These are phyloP conservation scores for Asterophora lycoperdoides DNA, from an alignment of 768 basidiomycete species.

Conservation along the genomic window DNA sequence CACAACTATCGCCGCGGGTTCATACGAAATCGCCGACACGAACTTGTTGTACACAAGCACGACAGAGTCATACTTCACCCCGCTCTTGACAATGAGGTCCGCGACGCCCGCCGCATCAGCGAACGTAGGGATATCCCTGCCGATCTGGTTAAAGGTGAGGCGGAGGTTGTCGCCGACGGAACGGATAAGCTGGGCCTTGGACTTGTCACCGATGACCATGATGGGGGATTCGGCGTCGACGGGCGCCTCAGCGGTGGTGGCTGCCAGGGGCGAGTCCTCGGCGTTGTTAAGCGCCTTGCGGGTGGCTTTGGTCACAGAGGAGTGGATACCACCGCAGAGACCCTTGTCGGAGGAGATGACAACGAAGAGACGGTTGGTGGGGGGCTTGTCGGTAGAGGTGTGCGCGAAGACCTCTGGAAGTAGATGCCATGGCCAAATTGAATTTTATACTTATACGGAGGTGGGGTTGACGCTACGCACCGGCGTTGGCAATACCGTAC, in stretches of 20 bases:
- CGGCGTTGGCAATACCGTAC: slow-evolving; percentile 89
- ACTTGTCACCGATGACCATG: slow-evolving; percentile 95
- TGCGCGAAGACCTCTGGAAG: slow-evolving; percentile 82
- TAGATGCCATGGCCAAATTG: background rate
- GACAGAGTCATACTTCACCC: slow-evolving; percentile 83
- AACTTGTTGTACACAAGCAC: slow-evolving; percentile 82
- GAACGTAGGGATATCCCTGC: slow-evolving; percentile 95
- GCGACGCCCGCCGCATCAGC: slow-evolving; percentile 93
- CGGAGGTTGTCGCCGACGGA: slow-evolving; percentile 58
- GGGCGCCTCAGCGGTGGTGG: slow-evolving; percentile 15
- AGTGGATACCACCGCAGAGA: slow-evolving; percentile 99
- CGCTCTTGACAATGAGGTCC: slow-evolving; percentile 84
- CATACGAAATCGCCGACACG: slow-evolving; percentile 87
- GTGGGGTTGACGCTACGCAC: slow-evolving; percentile 38
- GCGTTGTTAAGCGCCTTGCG: slow-evolving; percentile 63
- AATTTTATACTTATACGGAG: background rate
- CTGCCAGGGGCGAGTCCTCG: slow-evolving; percentile 45
- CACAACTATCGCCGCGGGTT: slow-evolving; percentile 69
- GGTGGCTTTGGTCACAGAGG: slow-evolving; percentile 88
- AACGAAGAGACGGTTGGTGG: slow-evolving; percentile 82
- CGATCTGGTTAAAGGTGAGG: slow-evolving; percentile 96
- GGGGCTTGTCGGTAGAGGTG: slow-evolving; percentile 60
- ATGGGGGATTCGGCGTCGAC: slow-evolving; percentile 62
- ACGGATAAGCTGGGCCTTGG: slow-evolving; percentile 86
- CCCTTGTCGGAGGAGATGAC: slow-evolving; percentile 98